These are phyloP conservation scores for Pyrrhoderma noxium DNA, from an alignment of 1,284 basidiomycete species.

Conservation along the genomic window DNA sequence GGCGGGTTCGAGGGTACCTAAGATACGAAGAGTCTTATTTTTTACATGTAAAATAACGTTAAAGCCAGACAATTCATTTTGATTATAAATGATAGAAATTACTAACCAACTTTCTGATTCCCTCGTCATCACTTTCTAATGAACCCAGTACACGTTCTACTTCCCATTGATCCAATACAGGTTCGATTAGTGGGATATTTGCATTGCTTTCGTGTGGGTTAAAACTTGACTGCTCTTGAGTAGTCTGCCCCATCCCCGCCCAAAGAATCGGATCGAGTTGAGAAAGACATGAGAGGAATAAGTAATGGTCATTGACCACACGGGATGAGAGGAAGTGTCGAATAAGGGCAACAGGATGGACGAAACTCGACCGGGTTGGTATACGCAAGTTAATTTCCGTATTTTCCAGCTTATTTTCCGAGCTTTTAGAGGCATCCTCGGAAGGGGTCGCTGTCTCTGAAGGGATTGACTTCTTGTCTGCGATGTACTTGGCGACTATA, in stretches of 20 bases:
- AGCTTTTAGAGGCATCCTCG: background rate
- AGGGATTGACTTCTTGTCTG: conserved; percentile 16
- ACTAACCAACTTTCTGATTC: conserved; percentile 53
- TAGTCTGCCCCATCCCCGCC: conserved; percentile 40
- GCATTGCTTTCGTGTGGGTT: background rate
- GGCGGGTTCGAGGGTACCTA: conserved; percentile 6
- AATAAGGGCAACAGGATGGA: conserved; percentile 40
- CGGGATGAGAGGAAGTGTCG: conserved; percentile 48
- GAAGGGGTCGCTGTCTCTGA: background rate
- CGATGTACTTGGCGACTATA: conserved; percentile 27
- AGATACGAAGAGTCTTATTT: conserved; percentile 3
- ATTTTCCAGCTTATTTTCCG: no score
- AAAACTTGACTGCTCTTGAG: background rate
- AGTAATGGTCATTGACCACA: conserved; percentile 51
- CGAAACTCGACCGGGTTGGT: conserved; percentile 19
- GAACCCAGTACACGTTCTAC: conserved; percentile 62
- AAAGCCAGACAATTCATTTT: no score
- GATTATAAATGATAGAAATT: conserved; percentile 3
- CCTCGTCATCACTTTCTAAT: conserved; percentile 48
- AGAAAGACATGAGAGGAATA: conserved; percentile 57
- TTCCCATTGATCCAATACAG: conserved; percentile 56
- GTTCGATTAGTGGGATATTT: conserved; percentile 32
- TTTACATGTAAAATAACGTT: no score
- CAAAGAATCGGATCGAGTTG: conserved; percentile 51
- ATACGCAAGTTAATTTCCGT: no score